These are phyloP conservation scores for Pistacia integerrima DNA, from an alignment of 345 rosid species.

Conservation along the genomic window DNA sequence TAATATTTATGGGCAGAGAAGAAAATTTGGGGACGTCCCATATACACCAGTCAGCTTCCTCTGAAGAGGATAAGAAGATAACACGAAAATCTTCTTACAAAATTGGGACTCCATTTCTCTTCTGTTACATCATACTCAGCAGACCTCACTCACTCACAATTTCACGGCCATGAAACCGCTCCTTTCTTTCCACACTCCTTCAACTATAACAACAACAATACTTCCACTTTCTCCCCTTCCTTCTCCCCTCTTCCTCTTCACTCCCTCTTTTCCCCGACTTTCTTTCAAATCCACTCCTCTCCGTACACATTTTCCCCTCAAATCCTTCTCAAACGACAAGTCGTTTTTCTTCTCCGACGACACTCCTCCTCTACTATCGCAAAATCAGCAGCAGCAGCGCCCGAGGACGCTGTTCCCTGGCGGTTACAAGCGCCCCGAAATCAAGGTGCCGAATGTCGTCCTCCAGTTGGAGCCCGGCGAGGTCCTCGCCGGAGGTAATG, in stretches of 20 bases:
- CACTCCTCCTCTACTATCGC: constrained; percentile 24
- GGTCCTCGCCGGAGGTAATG: constrained; percentile 42
- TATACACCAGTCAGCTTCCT: too few species aligned
- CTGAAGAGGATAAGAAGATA: too few species aligned
- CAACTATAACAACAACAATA: not conserved
- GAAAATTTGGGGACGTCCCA: too few species aligned
- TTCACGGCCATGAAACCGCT: constrained; percentile 41
- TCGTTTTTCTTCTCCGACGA: constrained; percentile 29
- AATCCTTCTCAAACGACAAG: constrained; percentile 41
- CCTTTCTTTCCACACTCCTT: constrained; percentile 27
- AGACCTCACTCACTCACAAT: too few species aligned
- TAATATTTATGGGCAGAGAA: too few species aligned
- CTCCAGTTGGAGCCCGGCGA: constrained; percentile 71
- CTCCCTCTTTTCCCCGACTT: constrained; percentile 22
- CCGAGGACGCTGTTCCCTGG: constrained; percentile 87
- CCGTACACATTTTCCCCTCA: constrained; percentile 32
- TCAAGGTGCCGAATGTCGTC: constrained; percentile 70
- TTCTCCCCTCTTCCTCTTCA: constrained; percentile 24
- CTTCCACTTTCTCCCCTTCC: constrained; percentile 6
- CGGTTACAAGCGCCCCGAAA: constrained; percentile 88
- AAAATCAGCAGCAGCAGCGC: constrained; percentile 36
- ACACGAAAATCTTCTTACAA: too few species aligned
- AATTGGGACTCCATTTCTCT: too few species aligned
- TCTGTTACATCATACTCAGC: not conserved
- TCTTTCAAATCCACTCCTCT: constrained; percentile 32